phyloP scores from a whole-genome alignment of 2,329 filamentous ascomycete genomes.

The Clonostachys chloroleuca region DNA sequence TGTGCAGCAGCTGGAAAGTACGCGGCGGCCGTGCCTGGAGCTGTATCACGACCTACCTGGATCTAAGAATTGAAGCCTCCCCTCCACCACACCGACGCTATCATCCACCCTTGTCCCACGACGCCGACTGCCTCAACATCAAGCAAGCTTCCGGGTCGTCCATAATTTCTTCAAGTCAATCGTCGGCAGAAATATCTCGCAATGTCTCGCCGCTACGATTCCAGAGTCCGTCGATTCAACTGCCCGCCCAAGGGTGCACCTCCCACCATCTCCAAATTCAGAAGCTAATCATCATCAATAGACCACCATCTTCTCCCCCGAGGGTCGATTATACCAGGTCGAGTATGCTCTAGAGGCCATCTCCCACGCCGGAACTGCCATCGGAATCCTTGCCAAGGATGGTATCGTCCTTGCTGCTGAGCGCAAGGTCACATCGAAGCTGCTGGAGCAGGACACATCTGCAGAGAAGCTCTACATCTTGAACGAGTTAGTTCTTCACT shows the following conservation, averaged over 20 bases:
- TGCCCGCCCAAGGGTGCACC: conserved; percentile 5
- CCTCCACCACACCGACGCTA: conserved; percentile 1
- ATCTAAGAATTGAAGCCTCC: background rate
- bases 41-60: conserved; percentile 16
- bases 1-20: conserved; percentile 7
- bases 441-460: conserved; percentile 98
- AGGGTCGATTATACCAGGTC: conserved; percentile 97
- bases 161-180: background rate
- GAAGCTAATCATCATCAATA: conserved; percentile 28
- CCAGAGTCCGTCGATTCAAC: conserved; percentile 63
- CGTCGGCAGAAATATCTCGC: conserved; percentile 17
- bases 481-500: conserved; percentile 71
- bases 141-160: background rate
- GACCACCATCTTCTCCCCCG: conserved; percentile 99
- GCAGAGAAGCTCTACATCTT: conserved; percentile 99
- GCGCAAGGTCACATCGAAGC: conserved; percentile 98
- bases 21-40: conserved; percentile 39
- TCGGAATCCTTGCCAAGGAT: conserved; percentile 96
- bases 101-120: background rate
- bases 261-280: background rate
- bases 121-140: conserved; percentile 3
- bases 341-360: conserved; percentile 99
- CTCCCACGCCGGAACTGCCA: conserved; percentile 93
- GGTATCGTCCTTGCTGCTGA: conserved; percentile 97
- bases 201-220: conserved; percentile 98